Base-by-base conservation (phyloP, 441 rosid genomes). In the Breynia disticha region DNA sequence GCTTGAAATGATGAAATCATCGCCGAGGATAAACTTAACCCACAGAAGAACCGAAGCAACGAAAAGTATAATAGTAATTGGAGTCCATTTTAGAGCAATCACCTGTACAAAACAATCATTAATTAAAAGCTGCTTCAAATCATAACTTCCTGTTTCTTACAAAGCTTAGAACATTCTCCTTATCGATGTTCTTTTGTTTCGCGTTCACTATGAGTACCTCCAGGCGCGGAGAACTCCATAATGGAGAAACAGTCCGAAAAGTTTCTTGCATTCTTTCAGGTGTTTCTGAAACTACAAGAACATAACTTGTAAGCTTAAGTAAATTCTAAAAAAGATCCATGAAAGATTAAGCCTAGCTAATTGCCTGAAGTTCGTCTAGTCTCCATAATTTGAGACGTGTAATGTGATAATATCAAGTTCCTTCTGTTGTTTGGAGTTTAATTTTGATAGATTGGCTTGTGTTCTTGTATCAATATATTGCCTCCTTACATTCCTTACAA, bases 61-160 rank as follows among this genome's bases (percentile, higher is more conserved):
- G 20, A 60, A 57, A 58, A 59, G 16, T 50, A 70, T 51, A 43
- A 66, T 63, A 20, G 74, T 55, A 63, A 73, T 64, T 10, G 86
- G 84, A 54, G 75, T 76, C 84, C 86, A 71, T 76, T 68, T 78
- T 67, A 78, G 48, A 9, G 75, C 81, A 64, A 83, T 68, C 52
- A 50, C 77, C 80, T 80, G 78, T 44, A 9, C 44, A 41, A 1
- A 11, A 41, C 13, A 41, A 41, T 11, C 13, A 41, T 11, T 41
- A 41, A 41, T 41, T 15, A 41, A 11, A 15, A 11, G 2, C n/a
- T 15, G 3, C 13, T 41, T 41, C 44, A 41, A 41, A 11, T 15
- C 13, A 41, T 41, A 41, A 11, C 44, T 0, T 41, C 4, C 13
- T 41, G 44, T 11, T 11, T 41, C 13, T 41, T 41, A 41, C n/a